Evolutionary conservation across 2,329 filamentous ascomycete genomes (phyloP), one percentile per base, ranked within the genome.

Genomic region (Ambrosiella beaveri): DNA sequence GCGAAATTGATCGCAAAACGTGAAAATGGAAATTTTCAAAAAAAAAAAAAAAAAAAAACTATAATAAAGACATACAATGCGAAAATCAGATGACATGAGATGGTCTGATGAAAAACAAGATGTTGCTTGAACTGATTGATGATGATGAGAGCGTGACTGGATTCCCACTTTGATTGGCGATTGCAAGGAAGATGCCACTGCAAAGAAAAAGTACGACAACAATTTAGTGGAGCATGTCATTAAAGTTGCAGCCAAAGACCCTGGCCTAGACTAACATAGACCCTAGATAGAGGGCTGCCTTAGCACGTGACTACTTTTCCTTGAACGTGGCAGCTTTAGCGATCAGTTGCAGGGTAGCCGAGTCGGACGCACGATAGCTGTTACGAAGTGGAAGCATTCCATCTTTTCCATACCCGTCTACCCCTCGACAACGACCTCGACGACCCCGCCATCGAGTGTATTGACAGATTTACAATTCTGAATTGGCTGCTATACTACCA

Each of bases 291-390:
- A 13, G 47, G 27, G 39, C 12, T 47, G 3, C 2, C 2, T 11
- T 1, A 7, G 56, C 57, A 55, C 59, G 55, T 61, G 51, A 50
- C 44, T 35, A 47, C 41, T 47, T 45, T 52, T 61, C 44, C 56
- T 63, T 60, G 57, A 62, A 62, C 61, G 61, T 62, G 61, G 61
- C 61, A 61, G 59, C 54, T 62, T 62, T 55, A 40, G 53, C 50
- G 17, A 44, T 17, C 11, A 47, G 8, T 15, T 13, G 17, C 19
- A 56, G 36, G 57, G 19, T 17, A 45, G 55, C 51, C 12, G 19
- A 47, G 38, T 27, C n/a, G 40, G 44, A 56, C 15, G 13, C 44
- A 47, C 15, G n/a, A 47, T 47, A 47, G 5, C 44, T 15, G 27
- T 47, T 8, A 47, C 11, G 8, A 17, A 13, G 13, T 7, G 6